A percentile compares a stretch with the other conserved stretches of the same genome.
Evolutionary conservation across 2,329 filamentous ascomycete species (phyloP).

Genomic region (Ceratocystis huliohia): DNA sequence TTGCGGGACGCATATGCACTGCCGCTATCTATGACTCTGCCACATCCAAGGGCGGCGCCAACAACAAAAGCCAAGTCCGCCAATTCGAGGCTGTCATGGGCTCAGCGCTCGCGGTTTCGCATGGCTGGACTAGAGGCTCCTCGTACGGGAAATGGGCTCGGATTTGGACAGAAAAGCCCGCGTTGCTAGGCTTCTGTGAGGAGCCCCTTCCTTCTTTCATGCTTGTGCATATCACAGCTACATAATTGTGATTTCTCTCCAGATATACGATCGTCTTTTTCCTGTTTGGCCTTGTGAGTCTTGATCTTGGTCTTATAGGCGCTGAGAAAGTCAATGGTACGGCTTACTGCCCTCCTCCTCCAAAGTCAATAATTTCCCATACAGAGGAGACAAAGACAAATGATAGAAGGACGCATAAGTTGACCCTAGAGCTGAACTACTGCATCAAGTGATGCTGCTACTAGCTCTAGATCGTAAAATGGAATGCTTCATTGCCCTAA

Average conservation of each 20-base stretch:
- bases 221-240: background rate
- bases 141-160: conserved; percentile 37
- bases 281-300: conserved; percentile 29
- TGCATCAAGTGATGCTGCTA: too few relatives aligned
- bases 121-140: conserved; percentile 28
- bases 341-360: background rate
- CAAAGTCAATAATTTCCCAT: too few relatives aligned
- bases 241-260: background rate
- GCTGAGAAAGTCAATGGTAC: conserved; percentile 21
- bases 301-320: conserved; percentile 28
- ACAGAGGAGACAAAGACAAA: background rate
- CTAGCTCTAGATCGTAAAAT: too few relatives aligned
- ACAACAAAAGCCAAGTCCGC: conserved; percentile 39
- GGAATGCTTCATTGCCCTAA: background rate
- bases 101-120: conserved; percentile 30
- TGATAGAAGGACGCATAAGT: background rate
- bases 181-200: conserved; percentile 32
- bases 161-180: conserved; percentile 40
- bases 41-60: conserved; percentile 32
- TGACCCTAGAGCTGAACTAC: background rate
- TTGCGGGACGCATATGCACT: conserved; percentile 31
- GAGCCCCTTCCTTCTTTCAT: background rate
- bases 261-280: conserved; percentile 31
- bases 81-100: conserved; percentile 38
- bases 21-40: conserved; percentile 29